phyloP scores from a whole-genome alignment of 2,329 filamentous ascomycete genomes.

The Alternaria tenuissima region DNA sequence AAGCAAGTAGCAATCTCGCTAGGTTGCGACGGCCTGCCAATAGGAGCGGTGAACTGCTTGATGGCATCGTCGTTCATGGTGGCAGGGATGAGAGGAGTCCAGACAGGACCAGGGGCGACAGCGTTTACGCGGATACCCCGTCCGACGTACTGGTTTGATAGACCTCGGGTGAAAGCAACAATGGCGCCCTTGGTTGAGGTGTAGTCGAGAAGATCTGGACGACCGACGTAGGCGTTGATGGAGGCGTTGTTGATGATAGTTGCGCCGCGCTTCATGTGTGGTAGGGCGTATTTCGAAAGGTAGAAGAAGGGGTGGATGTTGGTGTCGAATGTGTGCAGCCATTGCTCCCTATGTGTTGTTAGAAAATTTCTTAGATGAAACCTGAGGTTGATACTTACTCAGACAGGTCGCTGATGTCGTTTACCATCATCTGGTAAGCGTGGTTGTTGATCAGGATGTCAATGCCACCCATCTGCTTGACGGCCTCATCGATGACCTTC shows the following conservation, averaged over 20 bases:
- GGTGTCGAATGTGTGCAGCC: constrained; percentile 79
- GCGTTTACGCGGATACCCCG: constrained; percentile 80
- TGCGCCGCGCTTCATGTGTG: constrained; percentile 76
- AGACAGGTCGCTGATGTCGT: constrained; percentile 73
- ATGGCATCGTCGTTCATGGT: constrained; percentile 65
- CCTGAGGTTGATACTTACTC: constrained; percentile 61
- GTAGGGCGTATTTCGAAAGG: constrained; percentile 77
- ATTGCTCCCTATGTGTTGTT: constrained; percentile 68
- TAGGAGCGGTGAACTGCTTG: constrained; percentile 75
- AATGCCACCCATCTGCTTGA: constrained; percentile 71
- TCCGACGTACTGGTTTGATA: constrained; percentile 76
- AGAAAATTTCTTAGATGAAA: constrained; percentile 4
- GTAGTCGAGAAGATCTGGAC: constrained; percentile 82
- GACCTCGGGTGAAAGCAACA: constrained; percentile 77
- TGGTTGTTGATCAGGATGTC: constrained; percentile 79
- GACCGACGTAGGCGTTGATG: constrained; percentile 83
- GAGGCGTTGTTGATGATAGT: constrained; percentile 88
- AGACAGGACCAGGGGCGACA: constrained; percentile 73
- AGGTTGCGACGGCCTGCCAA: constrained; percentile 80
- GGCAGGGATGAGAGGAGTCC: constrained; percentile 54
- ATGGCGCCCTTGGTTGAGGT: constrained; percentile 82
- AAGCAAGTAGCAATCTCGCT: constrained; percentile 84
- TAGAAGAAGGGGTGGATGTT: constrained; percentile 88
- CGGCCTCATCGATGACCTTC: constrained; percentile 71
- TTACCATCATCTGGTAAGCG: constrained; percentile 76